Evolutionary conservation across 306 rosid genomes (phyloP).

Genomic region (Hylodesmum podocarpum): DNA sequence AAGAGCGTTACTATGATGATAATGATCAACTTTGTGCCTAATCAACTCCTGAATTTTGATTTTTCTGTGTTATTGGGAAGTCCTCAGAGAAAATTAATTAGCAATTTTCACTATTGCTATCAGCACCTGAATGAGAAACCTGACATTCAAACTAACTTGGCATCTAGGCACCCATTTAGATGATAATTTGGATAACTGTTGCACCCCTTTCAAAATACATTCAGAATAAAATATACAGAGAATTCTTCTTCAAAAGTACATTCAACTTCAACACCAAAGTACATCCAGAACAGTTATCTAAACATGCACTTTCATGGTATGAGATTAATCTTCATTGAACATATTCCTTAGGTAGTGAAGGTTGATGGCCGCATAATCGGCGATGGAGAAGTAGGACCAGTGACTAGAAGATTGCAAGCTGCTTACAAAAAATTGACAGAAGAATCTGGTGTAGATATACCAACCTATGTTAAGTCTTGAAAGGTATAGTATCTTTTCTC

Average conservation of each 20-base stretch:
- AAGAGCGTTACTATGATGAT: not conserved
- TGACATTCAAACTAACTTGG: not conserved
- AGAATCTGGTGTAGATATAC: constrained; percentile 62
- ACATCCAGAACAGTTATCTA: too few species aligned
- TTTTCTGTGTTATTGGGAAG: not conserved
- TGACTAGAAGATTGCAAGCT: constrained; percentile 67
- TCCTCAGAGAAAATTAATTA: not conserved
- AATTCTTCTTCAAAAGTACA: too few species aligned
- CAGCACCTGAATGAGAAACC: not conserved
- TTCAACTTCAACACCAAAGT: too few species aligned
- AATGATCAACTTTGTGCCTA: not conserved
- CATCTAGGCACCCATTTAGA: not conserved
- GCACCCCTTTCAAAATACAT: too few species aligned
- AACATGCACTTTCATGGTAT: not conserved
- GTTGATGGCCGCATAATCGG: constrained; percentile 89
- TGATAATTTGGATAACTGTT: too few species aligned
- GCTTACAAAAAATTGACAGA: constrained; percentile 71
- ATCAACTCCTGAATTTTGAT: not conserved
- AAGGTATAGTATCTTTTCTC: constrained; percentile 21
- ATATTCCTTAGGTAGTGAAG: constrained; percentile 66
- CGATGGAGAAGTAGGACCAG: constrained; percentile 71
- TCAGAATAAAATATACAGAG: too few species aligned
- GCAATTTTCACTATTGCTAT: not conserved
- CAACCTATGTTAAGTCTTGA: constrained; percentile 33
- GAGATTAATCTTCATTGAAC: not conserved